These are phyloP conservation scores for Actinidia arguta DNA, from an alignment of 179 eudicot species.

Conservation along the genomic window DNA sequence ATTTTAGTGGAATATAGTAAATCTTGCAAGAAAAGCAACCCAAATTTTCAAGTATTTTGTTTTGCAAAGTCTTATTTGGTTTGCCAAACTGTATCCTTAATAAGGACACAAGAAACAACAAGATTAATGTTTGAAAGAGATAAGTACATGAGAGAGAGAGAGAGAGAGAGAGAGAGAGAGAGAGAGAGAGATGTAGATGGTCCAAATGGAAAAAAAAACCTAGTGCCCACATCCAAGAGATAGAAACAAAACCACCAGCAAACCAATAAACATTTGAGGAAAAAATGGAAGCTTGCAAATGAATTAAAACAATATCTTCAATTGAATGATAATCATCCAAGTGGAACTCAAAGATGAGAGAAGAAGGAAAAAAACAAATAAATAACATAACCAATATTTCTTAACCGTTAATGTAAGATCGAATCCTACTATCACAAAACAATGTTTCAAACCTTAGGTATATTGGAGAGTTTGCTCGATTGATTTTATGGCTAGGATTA, in stretches of 20 bases:
- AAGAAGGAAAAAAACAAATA: background rate
- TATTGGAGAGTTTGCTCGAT: too few relatives aligned
- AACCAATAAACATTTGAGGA: background rate
- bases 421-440: too few relatives aligned
- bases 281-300: too few relatives aligned
- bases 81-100: slow-evolving; percentile 3
- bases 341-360: slow-evolving; percentile 10
- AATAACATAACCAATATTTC: too few relatives aligned
- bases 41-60: background rate
- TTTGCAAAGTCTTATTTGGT: slow-evolving; percentile 4
- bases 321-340: slow-evolving; percentile 14
- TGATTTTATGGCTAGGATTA: too few relatives aligned
- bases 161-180: background rate
- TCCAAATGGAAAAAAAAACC: background rate
- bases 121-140: background rate
- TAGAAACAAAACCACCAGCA: background rate
- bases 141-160: too few relatives aligned
- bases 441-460: too few relatives aligned
- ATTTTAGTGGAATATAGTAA: background rate
- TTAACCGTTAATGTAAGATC: too few relatives aligned
- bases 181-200: background rate
- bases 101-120: background rate
- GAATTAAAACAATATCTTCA: background rate
- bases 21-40: slow-evolving; percentile 25
- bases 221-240: slow-evolving; percentile 5